Base-by-base conservation (phyloP, 75 land plant genomes). In the Picea glauca region DNA sequence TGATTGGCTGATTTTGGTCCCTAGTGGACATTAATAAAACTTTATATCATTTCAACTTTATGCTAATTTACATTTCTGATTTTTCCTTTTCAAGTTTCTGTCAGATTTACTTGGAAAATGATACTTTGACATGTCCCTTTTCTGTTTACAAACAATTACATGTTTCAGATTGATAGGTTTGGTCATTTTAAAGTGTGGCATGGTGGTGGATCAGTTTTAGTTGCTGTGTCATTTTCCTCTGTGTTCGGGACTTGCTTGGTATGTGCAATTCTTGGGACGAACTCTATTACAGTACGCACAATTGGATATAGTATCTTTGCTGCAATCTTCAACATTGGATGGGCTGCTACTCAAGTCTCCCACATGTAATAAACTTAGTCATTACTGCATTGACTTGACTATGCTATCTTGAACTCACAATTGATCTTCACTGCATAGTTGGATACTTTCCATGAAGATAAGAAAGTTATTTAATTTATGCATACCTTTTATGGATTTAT, bases 341-440 rank as follows among this genome's bases (percentile, higher is more conserved):
- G 98, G 98, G 98, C 99, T 65, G 96, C 93, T 63, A 95, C 99
- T 68, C 99, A 97, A 86, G 96, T 97, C 54, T 88, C 99, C 60
- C 98, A 97, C 80, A 97, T 97, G 99, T 97, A 93, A 84, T 58
- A 54, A n/a, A n/a, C 21, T n/a, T 70, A 40, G 23, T 70, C 13
- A 70, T n/a, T 18, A 40, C 50, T 33, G 17, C 13, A 33, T 38
- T 17, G 38, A n/a, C 33, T 70, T 43, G 74, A 46, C 40, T 8
- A n/a, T 70, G 74, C 23, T n/a, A 3, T 20, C 6, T 2, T 63
- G 21, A n/a, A 26, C 63, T 58, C 65, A 58, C 21, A 43, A 20
- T n/a, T 43, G 18, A 70, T 8, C 54, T 40, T 70, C 23, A n/a
- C 33, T 58, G 50, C 78, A 13, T 32, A 20, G 33, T 20, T 33